Evolutionary conservation across 2,329 filamentous ascomycete genomes (phyloP).

Genomic region (Exophiala viscosa): DNA sequence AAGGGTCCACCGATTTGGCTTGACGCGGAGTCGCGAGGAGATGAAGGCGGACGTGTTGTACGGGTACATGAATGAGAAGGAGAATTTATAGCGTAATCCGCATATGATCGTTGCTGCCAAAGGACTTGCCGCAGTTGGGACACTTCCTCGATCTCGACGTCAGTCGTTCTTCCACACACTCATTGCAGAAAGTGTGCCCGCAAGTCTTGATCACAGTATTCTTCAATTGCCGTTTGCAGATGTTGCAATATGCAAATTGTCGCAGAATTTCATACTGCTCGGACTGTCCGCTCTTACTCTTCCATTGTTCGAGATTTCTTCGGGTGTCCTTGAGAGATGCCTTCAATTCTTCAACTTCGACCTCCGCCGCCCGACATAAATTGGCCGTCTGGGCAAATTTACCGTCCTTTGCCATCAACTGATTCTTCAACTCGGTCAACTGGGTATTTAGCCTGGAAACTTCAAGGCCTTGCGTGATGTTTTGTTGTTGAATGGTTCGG

Average conservation of each 20-base stretch:
- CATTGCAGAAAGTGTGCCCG: conserved; percentile 88
- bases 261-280: conserved; percentile 25
- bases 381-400: conserved; percentile 62
- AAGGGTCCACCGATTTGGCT: no score
- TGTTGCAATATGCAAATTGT: conserved; percentile 72
- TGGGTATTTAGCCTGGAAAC: conserved; percentile 65
- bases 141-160: conserved; percentile 91
- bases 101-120: conserved; percentile 90
- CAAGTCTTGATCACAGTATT: conserved; percentile 91
- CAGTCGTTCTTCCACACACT: conserved; percentile 85
- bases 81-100: conserved; percentile 41
- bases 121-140: conserved; percentile 86
- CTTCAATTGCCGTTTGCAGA: conserved; percentile 91
- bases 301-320: conserved; percentile 83
- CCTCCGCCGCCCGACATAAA: conserved; percentile 58
- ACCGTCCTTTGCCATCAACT: conserved; percentile 73
- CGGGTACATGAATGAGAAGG: background rate
- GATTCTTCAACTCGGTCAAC: conserved; percentile 68
- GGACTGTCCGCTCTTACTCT: conserved; percentile 39
- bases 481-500: conserved; percentile 69
- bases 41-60: background rate
- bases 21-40: no score
- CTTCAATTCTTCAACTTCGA: conserved; percentile 75
- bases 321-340: conserved; percentile 72
- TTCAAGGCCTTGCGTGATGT: conserved; percentile 65